Conservation (phyloP, 2,329 filamentous ascomycete genomes). For the Colletotrichum sidae region DNA sequence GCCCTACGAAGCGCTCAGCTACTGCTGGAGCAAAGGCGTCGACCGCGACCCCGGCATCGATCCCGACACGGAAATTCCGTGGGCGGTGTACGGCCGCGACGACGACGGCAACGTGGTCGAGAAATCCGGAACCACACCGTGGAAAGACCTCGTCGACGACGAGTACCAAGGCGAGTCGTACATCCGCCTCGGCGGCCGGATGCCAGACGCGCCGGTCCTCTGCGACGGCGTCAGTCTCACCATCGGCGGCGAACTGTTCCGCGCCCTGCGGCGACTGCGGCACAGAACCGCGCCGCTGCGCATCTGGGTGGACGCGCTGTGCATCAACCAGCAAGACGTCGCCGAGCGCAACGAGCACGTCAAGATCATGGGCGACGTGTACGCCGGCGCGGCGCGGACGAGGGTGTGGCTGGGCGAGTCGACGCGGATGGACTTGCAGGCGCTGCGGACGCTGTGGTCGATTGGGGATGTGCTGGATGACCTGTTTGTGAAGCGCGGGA, state of each 20-base stretch:
- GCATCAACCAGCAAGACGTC: slow-evolving; percentile 34
- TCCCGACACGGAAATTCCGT: slow-evolving; percentile 11
- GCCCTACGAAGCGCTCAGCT: slow-evolving; percentile 41
- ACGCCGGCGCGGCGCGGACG: slow-evolving; percentile 21
- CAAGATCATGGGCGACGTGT: slow-evolving; percentile 31
- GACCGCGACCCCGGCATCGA: not conserved
- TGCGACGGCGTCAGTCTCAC: slow-evolving; percentile 24
- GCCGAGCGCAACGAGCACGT: slow-evolving; percentile 34
- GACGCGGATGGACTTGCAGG: slow-evolving; percentile 24
- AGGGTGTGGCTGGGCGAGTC: slow-evolving; percentile 35
- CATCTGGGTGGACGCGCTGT: slow-evolving; percentile 36
- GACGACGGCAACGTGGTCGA: not conserved
- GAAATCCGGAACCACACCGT: not conserved
- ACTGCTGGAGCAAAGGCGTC: slow-evolving; percentile 40
- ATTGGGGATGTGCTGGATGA: slow-evolving; percentile 6
- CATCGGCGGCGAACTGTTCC: slow-evolving; percentile 31
- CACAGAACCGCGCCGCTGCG: slow-evolving; percentile 8
- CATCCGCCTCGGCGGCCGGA: slow-evolving; percentile 20
- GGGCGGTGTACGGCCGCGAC: slow-evolving; percentile 23
- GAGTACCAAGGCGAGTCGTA: slow-evolving; percentile 34
- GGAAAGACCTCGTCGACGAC: slow-evolving; percentile 40
- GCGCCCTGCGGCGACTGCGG: slow-evolving; percentile 24
- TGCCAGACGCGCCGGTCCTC: slow-evolving; percentile 21
- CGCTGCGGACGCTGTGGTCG: not conserved
- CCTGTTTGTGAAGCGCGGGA: not conserved